Evolutionary conservation across 371 early-diverging fungal genomes (phyloP).

Genomic region (Parasitella parasitica): DNA sequence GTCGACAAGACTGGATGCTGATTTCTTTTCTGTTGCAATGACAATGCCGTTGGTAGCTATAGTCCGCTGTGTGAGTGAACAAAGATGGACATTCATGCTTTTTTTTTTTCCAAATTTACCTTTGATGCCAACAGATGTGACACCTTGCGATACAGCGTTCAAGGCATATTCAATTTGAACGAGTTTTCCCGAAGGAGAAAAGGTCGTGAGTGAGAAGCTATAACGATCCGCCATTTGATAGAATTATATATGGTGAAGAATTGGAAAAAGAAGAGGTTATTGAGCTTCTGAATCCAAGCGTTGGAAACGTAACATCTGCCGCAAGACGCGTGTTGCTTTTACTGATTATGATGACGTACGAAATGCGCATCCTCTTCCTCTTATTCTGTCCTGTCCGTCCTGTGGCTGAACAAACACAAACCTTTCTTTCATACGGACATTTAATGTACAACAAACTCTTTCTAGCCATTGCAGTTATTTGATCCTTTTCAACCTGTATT

Average conservation of each 20-base stretch:
- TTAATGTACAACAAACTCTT: not conserved
- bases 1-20: conserved; percentile 91
- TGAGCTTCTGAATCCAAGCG: not conserved
- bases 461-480: not conserved
- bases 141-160: conserved; percentile 93
- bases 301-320: not conserved
- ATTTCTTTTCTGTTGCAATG: conserved; percentile 97
- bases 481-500: not conserved
- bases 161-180: conserved; percentile 99
- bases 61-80: not conserved
- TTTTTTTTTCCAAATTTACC: conserved; percentile 48
- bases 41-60: conserved; percentile 96
- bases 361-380: not conserved
- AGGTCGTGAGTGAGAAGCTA: conserved; percentile 98
- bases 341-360: not conserved
- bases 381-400: not conserved
- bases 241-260: not conserved
- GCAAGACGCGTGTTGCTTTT: not conserved
- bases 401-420: conserved; percentile 2
- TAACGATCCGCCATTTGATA: conserved; percentile 62
- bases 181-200: conserved; percentile 99
- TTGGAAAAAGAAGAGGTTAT: not conserved
- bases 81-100: not conserved
- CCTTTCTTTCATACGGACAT: not conserved
- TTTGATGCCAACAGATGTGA: conserved; percentile 98